These are phyloP conservation scores for Bruguiera gymnorhiza DNA, from an alignment of 345 rosid genomes.

Conservation along the genomic window DNA sequence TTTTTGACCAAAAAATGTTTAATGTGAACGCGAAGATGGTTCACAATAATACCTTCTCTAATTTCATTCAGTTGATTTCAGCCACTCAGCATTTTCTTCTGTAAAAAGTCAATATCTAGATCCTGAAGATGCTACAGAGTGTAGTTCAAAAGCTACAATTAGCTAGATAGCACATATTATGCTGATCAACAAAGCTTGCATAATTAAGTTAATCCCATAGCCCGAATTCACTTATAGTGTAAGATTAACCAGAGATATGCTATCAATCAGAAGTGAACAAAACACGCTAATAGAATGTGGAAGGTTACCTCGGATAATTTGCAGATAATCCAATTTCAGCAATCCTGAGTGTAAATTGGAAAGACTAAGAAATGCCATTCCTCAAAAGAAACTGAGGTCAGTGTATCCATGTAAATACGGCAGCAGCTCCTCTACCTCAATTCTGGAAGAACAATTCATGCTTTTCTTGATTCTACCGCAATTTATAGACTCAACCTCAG, in stretches of 20 bases:
- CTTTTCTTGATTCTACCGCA: constrained; percentile 58
- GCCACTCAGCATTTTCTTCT: neutral
- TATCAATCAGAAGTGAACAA: too few relatives aligned
- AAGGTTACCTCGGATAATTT: constrained; percentile 13
- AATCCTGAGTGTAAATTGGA: neutral
- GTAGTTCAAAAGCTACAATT: constrained; percentile 9
- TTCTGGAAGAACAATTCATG: constrained; percentile 67
- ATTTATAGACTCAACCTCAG: constrained; percentile 77
- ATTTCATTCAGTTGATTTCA: constrained; percentile 9
- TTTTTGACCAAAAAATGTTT: constrained; percentile 6
- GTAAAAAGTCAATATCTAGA: neutral
- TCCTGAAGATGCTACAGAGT: neutral
- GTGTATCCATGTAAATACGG: constrained; percentile 56
- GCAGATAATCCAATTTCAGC: constrained; percentile 9
- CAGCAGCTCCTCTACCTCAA: constrained; percentile 84
- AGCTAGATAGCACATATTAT: neutral
- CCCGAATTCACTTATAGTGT: too few relatives aligned
- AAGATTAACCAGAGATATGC: too few relatives aligned
- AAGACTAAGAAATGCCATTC: constrained; percentile 8
- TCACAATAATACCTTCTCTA: constrained; percentile 14
- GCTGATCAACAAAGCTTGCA: neutral
- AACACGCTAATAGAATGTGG: too few relatives aligned
- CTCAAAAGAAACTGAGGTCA: constrained; percentile 48
- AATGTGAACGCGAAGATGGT: constrained; percentile 18
- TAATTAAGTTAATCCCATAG: too few relatives aligned